Evolutionary conservation across 1,139 yeast species (phyloP), one percentile per base, ranked within the genome.

Genomic region (Sugiyamaella castrensis): DNA sequence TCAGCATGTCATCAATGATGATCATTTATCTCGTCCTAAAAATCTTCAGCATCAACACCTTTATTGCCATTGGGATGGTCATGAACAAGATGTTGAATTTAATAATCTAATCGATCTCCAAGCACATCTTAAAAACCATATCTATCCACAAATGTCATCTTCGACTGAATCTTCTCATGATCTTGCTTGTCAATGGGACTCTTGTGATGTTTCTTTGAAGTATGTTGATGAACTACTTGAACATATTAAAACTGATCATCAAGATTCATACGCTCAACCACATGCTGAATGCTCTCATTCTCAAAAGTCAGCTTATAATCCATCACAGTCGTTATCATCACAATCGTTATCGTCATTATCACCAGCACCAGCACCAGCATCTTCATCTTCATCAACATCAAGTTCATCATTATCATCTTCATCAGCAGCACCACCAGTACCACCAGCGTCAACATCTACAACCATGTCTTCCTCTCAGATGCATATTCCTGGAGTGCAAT

Each of bases 101-200:
- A 46, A 51, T 35, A 55, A 52, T 35, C 64, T 59, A 43, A 37
- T 48, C 8, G 70, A 66, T 11, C 57, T 68, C 19, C 68, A 64
- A 42, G 53, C 52, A 27, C 71, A 68, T 52, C 43, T 68, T 44
- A 52, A 54, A 29, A 46, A 49, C 10, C 58, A 55, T 29, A 33
- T 52, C 6, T 32, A 45, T 16, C 43, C 40, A 24, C 43, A 35
- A 34, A 30, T 24, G 11, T 38, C 29, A 31, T 45, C 40, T 26
- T 37, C 36, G n/a, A 24, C 43, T 5, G 46, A 42, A 5, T 40
- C 35, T 24, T 19, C 24, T 5, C 24, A 19, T 19, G 24, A 19
- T 19, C 37, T 61, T 2, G 57, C 59, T 7, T 70, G 73, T 47
- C 70, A 67, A 49, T 70, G 73, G 73, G 73, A 69, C 47, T 62